Conservation (phyloP, 495 filamentous ascomycete genomes). For the Daldinia loculata region DNA sequence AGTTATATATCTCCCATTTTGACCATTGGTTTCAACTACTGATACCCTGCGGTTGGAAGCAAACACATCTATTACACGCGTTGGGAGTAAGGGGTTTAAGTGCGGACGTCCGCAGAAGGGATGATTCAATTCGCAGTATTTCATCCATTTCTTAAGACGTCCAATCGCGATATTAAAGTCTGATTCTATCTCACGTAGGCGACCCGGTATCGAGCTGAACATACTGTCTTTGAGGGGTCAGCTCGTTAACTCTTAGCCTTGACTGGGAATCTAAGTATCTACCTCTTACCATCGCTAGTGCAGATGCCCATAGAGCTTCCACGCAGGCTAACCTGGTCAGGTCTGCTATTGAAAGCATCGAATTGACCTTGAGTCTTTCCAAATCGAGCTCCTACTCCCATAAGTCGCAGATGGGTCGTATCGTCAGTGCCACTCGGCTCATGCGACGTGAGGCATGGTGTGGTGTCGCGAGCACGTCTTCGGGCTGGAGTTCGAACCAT, state of each 20-base stretch:
- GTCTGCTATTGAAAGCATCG: conserved; percentile 12
- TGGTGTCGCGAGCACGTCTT: conserved; percentile 10
- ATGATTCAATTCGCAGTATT: conserved; percentile 20
- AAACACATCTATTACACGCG: conserved; percentile 23
- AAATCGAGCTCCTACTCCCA: conserved; percentile 20
- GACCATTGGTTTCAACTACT: conserved; percentile 7
- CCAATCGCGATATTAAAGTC: conserved; percentile 14
- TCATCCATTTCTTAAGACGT: conserved; percentile 25
- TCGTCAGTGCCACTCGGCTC: not conserved
- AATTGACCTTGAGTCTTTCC: conserved; percentile 22
- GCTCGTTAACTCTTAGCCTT: not conserved
- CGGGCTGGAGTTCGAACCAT: conserved; percentile 23
- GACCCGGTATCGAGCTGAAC: conserved; percentile 16
- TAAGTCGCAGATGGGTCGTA: conserved; percentile 17
- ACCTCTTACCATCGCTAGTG: conserved; percentile 17
- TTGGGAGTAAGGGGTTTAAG: conserved; percentile 8
- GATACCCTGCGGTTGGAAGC: conserved; percentile 11
- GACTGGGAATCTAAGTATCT: not conserved
- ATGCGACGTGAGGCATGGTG: conserved; percentile 4
- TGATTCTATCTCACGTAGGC: conserved; percentile 22
- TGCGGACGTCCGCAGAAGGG: conserved; percentile 17
- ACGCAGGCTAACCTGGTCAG: conserved; percentile 13
- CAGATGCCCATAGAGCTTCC: conserved; percentile 17
- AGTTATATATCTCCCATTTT: conserved; percentile 25
- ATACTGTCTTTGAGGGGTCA: conserved; percentile 8